Conservation (phyloP, 2,329 filamentous ascomycete genomes). For the Xylaria hypoxylon region DNA sequence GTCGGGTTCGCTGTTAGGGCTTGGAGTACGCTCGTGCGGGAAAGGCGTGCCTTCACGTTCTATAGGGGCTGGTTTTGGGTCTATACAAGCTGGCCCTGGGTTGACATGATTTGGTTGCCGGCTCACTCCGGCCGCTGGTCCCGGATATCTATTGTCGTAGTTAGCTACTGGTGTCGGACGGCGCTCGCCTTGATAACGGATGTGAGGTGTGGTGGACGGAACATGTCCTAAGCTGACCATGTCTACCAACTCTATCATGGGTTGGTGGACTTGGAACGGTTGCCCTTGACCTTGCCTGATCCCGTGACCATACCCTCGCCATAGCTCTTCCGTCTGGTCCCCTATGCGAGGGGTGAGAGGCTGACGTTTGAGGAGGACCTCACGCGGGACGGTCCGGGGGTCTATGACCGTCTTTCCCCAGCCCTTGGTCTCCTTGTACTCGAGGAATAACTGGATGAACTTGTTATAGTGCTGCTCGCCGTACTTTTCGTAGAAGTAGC, state of each 20-base stretch:
- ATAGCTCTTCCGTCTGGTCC: background rate
- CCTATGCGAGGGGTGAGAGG: background rate
- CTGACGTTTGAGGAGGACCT: constrained; percentile 34
- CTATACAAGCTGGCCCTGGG: background rate
- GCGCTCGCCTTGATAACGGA: background rate
- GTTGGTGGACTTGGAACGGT: constrained; percentile 12
- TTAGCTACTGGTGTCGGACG: background rate
- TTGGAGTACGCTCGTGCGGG: background rate
- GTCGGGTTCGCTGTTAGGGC: background rate
- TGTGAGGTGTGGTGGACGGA: background rate
- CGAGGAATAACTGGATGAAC: constrained; percentile 42
- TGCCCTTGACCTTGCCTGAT: background rate
- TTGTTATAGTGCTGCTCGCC: constrained; percentile 29
- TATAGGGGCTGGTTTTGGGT: background rate
- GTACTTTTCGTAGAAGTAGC: constrained; percentile 40
- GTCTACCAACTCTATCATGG: no score
- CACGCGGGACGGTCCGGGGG: constrained; percentile 37
- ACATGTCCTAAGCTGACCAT: no score
- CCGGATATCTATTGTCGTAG: background rate
- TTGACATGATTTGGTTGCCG: background rate
- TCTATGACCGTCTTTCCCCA: constrained; percentile 36
- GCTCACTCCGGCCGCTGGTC: background rate
- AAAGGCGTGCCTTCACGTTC: background rate
- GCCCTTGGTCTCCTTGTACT: constrained; percentile 43
- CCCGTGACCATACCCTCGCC: background rate